Evolutionary conservation across 352 stramenopile genomes (phyloP).

Genomic region (Phytophthora vignae): DNA sequence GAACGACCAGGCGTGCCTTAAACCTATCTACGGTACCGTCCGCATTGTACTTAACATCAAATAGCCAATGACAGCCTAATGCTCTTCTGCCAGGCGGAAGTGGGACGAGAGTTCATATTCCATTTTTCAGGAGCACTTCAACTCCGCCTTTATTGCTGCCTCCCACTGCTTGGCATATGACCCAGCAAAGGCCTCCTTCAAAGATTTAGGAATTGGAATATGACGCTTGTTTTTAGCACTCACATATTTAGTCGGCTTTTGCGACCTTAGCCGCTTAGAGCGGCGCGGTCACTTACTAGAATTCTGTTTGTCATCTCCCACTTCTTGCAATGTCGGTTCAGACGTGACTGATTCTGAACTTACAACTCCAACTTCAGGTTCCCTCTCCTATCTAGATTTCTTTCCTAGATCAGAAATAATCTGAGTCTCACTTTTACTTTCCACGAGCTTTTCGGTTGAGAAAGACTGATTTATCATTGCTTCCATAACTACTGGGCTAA

Average conservation of each 20-base stretch:
- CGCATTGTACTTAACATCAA: conserved; percentile 16
- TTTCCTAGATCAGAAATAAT: no score
- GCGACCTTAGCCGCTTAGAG: neutral
- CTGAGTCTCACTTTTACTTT: no score
- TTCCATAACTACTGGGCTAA: no score
- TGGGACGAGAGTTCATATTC: neutral
- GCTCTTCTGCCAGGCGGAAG: neutral
- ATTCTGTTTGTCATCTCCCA: no score
- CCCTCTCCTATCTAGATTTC: neutral
- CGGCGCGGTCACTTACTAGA: neutral
- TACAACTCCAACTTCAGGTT: neutral
- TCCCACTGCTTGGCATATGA: neutral
- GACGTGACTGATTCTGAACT: no score
- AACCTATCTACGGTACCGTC: neutral
- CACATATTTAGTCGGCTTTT: neutral
- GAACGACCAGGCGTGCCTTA: no score
- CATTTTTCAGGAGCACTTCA: neutral
- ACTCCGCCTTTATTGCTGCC: neutral
- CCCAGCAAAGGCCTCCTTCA: neutral
- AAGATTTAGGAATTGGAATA: neutral
- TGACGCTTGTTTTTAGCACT: no score
- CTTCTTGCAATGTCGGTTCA: no score
- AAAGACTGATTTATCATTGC: no score
- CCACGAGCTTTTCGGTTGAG: no score
- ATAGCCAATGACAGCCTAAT: conserved; percentile 16